Percentiles rank a stretch among this genome's conserved stretches.
Conservation (phyloP, 2,329 filamentous ascomycete species). For the Bipolaris bicolor region DNA sequence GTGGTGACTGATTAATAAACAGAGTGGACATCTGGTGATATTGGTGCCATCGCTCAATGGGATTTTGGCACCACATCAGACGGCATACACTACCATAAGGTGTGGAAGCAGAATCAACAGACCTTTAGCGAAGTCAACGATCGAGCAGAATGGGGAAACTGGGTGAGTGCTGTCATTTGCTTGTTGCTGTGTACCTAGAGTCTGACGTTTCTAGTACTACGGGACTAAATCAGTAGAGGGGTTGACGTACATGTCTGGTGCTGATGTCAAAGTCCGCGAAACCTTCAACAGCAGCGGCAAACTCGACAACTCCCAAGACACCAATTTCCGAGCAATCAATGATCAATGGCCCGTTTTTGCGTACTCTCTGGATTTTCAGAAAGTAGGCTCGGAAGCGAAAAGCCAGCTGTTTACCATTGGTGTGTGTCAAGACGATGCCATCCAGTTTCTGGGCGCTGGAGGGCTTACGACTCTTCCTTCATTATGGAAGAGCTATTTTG, state of each 20-base stretch:
- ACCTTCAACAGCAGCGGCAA: slow-evolving; percentile 54
- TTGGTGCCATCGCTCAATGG: slow-evolving; percentile 65
- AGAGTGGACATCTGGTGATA: slow-evolving; percentile 77
- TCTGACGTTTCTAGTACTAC: slow-evolving; percentile 51
- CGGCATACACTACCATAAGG: slow-evolving; percentile 65
- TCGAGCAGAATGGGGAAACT: slow-evolving; percentile 60
- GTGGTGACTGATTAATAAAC: slow-evolving; percentile 15
- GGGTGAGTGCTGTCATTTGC: slow-evolving; percentile 28
- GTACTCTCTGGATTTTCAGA: slow-evolving; percentile 59
- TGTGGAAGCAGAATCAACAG: slow-evolving; percentile 56
- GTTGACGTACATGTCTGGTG: slow-evolving; percentile 57
- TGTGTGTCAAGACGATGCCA: slow-evolving; percentile 56
- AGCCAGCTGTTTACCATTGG: slow-evolving; percentile 59
- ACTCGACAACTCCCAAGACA: slow-evolving; percentile 55
- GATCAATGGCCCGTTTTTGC: slow-evolving; percentile 60
- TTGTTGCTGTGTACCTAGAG: not conserved
- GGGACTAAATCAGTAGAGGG: slow-evolving; percentile 52
- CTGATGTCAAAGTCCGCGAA: slow-evolving; percentile 54
- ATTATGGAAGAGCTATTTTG: slow-evolving; percentile 59
- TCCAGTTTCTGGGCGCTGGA: slow-evolving; percentile 57
- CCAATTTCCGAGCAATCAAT: slow-evolving; percentile 58
- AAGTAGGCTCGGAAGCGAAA: slow-evolving; percentile 45
- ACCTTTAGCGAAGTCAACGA: slow-evolving; percentile 56
- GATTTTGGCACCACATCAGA: slow-evolving; percentile 53
- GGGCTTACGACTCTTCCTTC: slow-evolving; percentile 51